Base-by-base conservation (phyloP, 1,284 basidiomycete species). In the Malassezia yamatoensis region DNA sequence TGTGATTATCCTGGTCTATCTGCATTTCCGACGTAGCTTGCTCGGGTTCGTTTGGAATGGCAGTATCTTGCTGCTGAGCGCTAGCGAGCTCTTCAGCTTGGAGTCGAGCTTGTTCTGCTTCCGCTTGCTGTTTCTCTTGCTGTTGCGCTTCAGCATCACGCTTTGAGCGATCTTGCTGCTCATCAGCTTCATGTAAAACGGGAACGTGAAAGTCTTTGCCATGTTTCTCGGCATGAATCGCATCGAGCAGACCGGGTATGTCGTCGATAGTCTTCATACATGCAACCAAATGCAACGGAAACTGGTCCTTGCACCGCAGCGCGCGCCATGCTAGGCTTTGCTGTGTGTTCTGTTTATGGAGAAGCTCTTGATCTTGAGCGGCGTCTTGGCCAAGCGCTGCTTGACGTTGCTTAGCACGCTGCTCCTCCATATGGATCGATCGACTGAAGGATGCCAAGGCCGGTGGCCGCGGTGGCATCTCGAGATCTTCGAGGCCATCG, bases 401-500 rank as follows among this genome's bases (percentile, higher is more conserved):
- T 33, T 60, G 59, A 21, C 65, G 67, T 59, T 63, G 36, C 33
- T 67, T 57, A 29, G 59, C 49, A 49, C 63, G 60, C 53, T 60
- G 54, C 53, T 68, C 64, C 40, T 62, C 58, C 37, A 59, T 50
- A 46, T 58, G 57, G 38, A 74, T 62, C 38, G 52, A 53, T 24
- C 62, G 60, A 41, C 60, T 56, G 45, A 72, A 62, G 53, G 63
- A 53, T 20, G 54, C 49, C 39, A 72, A 43, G 33, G 62, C 59
- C 8, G 70, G 70, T 2, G 62, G 58, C 0, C 51, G 46, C 0
- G 64, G 66, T 12, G 61, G 38, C 41, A 63, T 53, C 46, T 74
- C 69, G 32, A 74, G 58, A 29, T 66, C 67, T 40, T 73, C 72
- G 2, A 72, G 53, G 0, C 70, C 70, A 44, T 74, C 70, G 16